Conservation (phyloP, 768 basidiomycete species). For the Gyrodon lividus region DNA sequence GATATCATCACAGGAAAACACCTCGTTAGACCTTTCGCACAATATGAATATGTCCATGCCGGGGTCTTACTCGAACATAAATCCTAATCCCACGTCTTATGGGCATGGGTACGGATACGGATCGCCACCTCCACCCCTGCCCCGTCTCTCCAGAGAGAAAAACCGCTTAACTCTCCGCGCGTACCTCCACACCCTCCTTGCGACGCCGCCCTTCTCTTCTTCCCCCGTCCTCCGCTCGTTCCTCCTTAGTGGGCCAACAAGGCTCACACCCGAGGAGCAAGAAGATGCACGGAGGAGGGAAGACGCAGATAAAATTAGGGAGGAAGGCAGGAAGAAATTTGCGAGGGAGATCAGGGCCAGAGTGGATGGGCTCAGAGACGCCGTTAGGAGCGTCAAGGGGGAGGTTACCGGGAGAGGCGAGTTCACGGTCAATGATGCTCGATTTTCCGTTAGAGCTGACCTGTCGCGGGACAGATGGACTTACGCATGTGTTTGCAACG, state of each 20-base stretch:
- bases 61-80: constrained; percentile 44
- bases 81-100: constrained; percentile 36
- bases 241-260: constrained; percentile 73
- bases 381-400: constrained; percentile 86
- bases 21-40: constrained; percentile 50
- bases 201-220: constrained; percentile 69
- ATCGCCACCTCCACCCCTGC: constrained; percentile 44
- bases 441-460: constrained; percentile 4
- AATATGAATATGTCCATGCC: constrained; percentile 71
- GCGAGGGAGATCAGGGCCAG: constrained; percentile 81
- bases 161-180: constrained; percentile 92
- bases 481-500: constrained; percentile 84
- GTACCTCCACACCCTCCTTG: constrained; percentile 81
- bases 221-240: constrained; percentile 87
- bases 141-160: constrained; percentile 81
- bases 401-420: constrained; percentile 87
- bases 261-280: constrained; percentile 65
- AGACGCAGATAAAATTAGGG: constrained; percentile 83
- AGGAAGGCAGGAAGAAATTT: constrained; percentile 85
- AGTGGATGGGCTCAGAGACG: constrained; percentile 81
- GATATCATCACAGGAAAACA: background rate
- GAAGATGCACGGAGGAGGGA: constrained; percentile 79
- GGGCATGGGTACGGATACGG: constrained; percentile 8
- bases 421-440: background rate
- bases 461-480: constrained; percentile 59